A percentile compares a stretch with the other conserved stretches of the same genome.
Conservation (phyloP, 805 yeast species). For the Suhomyces sp. region DNA sequence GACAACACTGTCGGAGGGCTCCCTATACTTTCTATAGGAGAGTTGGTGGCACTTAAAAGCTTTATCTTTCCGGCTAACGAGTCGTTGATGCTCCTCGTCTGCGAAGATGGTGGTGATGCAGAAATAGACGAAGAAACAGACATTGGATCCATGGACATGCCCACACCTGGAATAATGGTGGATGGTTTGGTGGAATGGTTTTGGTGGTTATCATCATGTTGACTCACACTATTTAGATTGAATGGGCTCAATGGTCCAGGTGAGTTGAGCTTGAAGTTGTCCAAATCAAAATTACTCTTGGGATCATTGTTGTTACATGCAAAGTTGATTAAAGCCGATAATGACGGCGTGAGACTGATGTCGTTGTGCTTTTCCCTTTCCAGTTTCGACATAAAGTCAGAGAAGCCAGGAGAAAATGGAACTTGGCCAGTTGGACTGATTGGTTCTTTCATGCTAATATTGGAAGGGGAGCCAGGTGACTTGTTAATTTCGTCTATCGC, state of each 20-base stretch:
- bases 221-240: slow-evolving; percentile 7
- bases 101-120: neutral
- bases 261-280: slow-evolving; percentile 9
- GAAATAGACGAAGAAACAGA: neutral
- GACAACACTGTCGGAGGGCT: slow-evolving; percentile 3
- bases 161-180: neutral
- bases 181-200: neutral
- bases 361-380: slow-evolving; percentile 9
- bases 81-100: neutral
- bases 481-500: slow-evolving; percentile 30
- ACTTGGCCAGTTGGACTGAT: slow-evolving; percentile 4
- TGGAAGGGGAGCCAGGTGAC: slow-evolving; percentile 3
- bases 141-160: neutral
- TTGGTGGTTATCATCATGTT: neutral
- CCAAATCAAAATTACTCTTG: slow-evolving; percentile 11
- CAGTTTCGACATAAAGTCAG: slow-evolving; percentile 7
- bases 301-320: slow-evolving; percentile 27
- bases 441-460: neutral
- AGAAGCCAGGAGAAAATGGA: slow-evolving; percentile 12
- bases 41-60: neutral
- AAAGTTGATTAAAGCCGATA: slow-evolving; percentile 36
- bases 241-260: slow-evolving; percentile 31
- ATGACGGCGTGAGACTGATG: slow-evolving; percentile 32
- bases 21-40: neutral
- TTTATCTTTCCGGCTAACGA: neutral